These are phyloP conservation scores for Omphalotus guepiniiformis DNA, from an alignment of 768 basidiomycete genomes.

Conservation along the genomic window DNA sequence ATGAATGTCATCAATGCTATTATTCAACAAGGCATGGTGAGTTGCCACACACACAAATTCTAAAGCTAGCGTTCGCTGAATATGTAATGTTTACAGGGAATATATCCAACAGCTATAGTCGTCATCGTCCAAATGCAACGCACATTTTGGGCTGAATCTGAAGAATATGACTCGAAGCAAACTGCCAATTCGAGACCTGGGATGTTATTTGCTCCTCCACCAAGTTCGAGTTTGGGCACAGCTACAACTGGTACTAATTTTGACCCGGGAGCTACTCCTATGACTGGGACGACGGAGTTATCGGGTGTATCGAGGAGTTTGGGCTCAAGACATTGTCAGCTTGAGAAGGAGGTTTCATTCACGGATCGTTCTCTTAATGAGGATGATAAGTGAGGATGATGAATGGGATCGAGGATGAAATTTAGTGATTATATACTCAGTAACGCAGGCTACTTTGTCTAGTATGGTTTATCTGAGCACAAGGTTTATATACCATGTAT, in stretches of 20 bases:
- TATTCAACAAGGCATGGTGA: constrained; percentile 24
- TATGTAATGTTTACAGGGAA: constrained; percentile 17
- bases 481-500: too few relatives aligned
- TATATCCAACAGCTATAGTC: constrained; percentile 26
- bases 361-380: too few relatives aligned
- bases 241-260: not conserved
- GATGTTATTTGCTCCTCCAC: not conserved
- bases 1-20: constrained; percentile 26
- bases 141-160: constrained; percentile 17
- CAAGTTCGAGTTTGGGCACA: not conserved
- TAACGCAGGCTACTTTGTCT: too few relatives aligned
- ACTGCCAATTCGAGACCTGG: not conserved
- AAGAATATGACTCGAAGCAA: not conserved
- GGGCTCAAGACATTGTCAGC: too few relatives aligned
- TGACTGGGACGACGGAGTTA: too few relatives aligned
- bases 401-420: too few relatives aligned
- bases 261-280: too few relatives aligned
- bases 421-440: too few relatives aligned
- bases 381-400: too few relatives aligned
- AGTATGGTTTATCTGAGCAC: too few relatives aligned
- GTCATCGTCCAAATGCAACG: constrained; percentile 27
- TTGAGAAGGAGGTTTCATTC: too few relatives aligned
- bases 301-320: too few relatives aligned
- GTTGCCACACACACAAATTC: constrained; percentile 5
- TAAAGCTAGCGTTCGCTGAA: not conserved